phyloP scores from a whole-genome alignment of 2,329 filamentous ascomycete species.

The Tympanopsis confertula region DNA sequence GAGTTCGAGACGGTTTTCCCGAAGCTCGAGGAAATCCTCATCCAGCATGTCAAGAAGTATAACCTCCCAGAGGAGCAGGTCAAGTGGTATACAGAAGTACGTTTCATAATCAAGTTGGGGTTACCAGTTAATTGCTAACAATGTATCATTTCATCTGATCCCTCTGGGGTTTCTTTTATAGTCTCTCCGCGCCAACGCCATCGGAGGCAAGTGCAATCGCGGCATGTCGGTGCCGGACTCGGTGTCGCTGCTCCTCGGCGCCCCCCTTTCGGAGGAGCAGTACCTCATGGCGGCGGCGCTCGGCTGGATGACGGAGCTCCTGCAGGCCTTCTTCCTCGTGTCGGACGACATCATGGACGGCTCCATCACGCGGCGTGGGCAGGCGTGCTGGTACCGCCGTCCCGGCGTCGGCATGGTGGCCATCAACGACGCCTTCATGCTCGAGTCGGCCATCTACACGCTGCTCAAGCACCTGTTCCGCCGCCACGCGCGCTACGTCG shows the following conservation, averaged over 20 bases:
- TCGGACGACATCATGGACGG: slow-evolving; percentile 98
- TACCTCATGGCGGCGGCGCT: slow-evolving; percentile 84
- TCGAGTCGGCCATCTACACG: slow-evolving; percentile 80
- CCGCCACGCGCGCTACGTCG: slow-evolving; percentile 73
- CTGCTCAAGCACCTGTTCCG: slow-evolving; percentile 92
- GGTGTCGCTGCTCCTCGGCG: slow-evolving; percentile 62
- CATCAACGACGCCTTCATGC: slow-evolving; percentile 97
- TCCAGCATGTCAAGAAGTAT: neutral
- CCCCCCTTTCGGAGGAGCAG: slow-evolving; percentile 65
- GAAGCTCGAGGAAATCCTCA: neutral
- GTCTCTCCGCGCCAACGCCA: slow-evolving; percentile 73
- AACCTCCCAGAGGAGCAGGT: neutral
- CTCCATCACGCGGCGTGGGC: slow-evolving; percentile 85
- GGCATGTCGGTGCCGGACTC: slow-evolving; percentile 96
- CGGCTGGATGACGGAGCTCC: slow-evolving; percentile 94
- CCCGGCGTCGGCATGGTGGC: slow-evolving; percentile 85
- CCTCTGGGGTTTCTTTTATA: slow-evolving; percentile 22
- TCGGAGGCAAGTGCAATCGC: slow-evolving; percentile 96
- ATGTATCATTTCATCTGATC: no score
- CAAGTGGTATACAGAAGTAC: neutral
- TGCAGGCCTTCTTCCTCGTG: slow-evolving; percentile 97
- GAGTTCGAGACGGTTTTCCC: neutral
- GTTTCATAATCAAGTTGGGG: no score
- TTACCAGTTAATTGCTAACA: no score
- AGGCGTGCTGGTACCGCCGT: slow-evolving; percentile 92